Base-by-base conservation (phyloP, 2,329 filamentous ascomycete species). In the Alternaria brassicicola region DNA sequence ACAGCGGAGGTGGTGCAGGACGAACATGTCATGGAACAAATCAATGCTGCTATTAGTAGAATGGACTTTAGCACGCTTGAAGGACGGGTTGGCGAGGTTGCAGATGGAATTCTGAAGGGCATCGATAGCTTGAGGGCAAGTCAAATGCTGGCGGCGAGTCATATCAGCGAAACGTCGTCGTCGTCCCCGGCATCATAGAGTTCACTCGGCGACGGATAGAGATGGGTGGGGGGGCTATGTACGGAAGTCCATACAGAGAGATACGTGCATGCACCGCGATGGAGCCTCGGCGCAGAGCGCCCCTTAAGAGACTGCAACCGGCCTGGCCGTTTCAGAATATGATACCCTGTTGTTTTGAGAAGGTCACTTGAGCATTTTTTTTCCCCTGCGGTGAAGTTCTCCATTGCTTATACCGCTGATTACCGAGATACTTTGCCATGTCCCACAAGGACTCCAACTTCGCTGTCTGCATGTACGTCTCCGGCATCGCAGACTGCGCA, bases 1-100 rank as follows among this genome's bases (percentile, higher is more conserved):
- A 92, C 90, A 85, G 81, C 84, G 33, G 87, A 89, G 69, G 87
- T 91, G 23, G 89, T 96, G 84, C 90, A 93, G 80, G 90, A 94
- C 62, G 83, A 87, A 61, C 89, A 91, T 61, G 90, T 93, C 7
- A 79, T 91, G 33, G 87, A 89, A 68, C 86, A 89, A 51, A 85
- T 92, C 61, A 88, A 89, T 58, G 85, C 87, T 72, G 89, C 88
- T 10, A 76, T 93, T 64, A 80, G 81, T 69, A 83, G 87, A 52
- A 84, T 92, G 58, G 84, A 92, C 71, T 84, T 92, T 21, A 76
- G 78, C 36, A 79, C 77, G 26, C 84, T 93, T 41, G 81, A 84
- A 46, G 81, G 79, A 53, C 88, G 91, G 64, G 90, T 90, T 1
- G 88, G 89, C 57, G 75, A 75, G 52, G 69, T 77, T 38, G 74